Evolutionary conservation across 2,329 filamentous ascomycete species (phyloP), one percentile per base, ranked within the genome.

Genomic region (Paradendryphiella salina): DNA sequence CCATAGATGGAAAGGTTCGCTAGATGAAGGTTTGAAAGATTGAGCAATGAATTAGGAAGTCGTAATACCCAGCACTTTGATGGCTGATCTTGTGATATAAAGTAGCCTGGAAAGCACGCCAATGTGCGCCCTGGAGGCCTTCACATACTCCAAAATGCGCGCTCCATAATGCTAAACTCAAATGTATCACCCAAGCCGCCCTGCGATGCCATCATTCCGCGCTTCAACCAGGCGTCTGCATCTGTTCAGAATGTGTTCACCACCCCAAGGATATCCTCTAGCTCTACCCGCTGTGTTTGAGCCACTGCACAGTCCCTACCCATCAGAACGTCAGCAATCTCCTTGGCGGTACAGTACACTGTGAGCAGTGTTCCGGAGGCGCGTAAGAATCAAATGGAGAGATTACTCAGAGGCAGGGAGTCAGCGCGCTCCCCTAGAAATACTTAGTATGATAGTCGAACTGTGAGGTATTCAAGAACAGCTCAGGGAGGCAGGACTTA

Each of bases 1-100:
- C 81, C 84, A 38, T 86, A 41, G 44, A 38, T 39, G 29, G 14
- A 21, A 17, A 18, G 18, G 17, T 14, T 5, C 23, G 8, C 10
- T 9, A 40, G 31, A 20, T 14, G 9, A 9, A 15, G n/a, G 29
- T 17, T 3, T 14, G 11, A 23, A 9, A 40, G 10, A 13, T 8
- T 28, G 5, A 8, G 11, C 11, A 31, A 29, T n/a, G 17, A 4
- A n/a, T n/a, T 20, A 14, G 15, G n/a, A 17, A 14, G 23, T 10
- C 23, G 10, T 26, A 9, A 10, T 10, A 2, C 23, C 8, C 8
- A 26, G 23, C 8, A 26, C 6, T 26, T 26, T 26, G 23, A 10
- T 26, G 23, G 23, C 23, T 9, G 23, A 26, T 26, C 1, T 26
- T 26, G 23, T 26, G 23, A n/a, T 8, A 21, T 13, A 13, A 28